These are phyloP conservation scores for Solanum raphanifolium DNA, from an alignment of 257 asterid species.

Conservation along the genomic window DNA sequence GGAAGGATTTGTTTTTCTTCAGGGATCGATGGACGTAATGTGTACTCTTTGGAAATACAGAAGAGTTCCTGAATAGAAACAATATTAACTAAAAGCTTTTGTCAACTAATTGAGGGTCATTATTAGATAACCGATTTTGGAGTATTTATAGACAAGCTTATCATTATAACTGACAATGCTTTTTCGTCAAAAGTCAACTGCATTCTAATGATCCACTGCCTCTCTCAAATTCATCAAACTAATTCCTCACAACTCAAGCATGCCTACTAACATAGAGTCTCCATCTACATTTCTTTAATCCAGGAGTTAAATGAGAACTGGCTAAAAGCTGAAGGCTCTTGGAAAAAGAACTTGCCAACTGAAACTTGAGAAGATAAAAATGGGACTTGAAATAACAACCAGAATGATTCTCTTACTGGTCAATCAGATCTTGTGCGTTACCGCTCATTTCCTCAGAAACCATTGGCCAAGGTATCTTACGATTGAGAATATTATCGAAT, in stretches of 20 bases:
- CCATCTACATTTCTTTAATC: neutral
- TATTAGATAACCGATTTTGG: neutral
- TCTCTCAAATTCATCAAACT: neutral
- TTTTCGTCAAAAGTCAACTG: neutral
- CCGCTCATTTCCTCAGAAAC: constrained; percentile 85
- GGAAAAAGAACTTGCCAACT: neutral
- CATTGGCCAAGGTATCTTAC: constrained; percentile 92
- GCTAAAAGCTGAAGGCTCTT: neutral
- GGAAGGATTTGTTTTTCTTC: neutral
- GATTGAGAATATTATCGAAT: constrained; percentile 91
- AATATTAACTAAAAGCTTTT: neutral
- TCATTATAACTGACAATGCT: neutral
- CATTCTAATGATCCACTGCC: neutral
- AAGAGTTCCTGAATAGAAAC: neutral
- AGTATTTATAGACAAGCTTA: neutral
- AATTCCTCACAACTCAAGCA: neutral
- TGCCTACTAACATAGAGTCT: neutral
- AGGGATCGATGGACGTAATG: neutral
- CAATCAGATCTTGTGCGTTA: constrained; percentile 83
- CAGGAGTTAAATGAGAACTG: neutral
- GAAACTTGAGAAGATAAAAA: neutral
- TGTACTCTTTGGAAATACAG: neutral
- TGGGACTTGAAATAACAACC: neutral
- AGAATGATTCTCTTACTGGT: constrained; percentile 46
- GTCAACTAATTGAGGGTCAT: neutral